These are phyloP conservation scores for Ogataea henricii DNA, from an alignment of 805 yeast species.

Conservation along the genomic window DNA sequence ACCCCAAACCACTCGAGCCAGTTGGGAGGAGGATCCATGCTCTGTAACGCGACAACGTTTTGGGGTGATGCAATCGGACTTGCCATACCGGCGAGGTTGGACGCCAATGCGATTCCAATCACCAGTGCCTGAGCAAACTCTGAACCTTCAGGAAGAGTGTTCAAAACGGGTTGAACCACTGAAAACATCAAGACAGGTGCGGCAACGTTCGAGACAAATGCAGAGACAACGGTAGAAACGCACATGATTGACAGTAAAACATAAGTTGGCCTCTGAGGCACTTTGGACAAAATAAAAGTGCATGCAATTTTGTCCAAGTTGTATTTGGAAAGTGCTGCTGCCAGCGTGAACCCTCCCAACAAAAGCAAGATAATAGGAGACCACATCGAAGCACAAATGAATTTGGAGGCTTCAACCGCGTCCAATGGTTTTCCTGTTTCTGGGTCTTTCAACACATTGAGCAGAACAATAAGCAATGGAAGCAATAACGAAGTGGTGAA, in stretches of 20 bases:
- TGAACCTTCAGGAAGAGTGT: conserved; percentile 79
- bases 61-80: conserved; percentile 98
- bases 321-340: conserved; percentile 91
- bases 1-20: conserved; percentile 96
- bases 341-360: conserved; percentile 91
- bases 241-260: conserved; percentile 80
- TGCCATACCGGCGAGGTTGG: conserved; percentile 95
- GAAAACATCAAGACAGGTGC: conserved; percentile 94
- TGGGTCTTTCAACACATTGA: conserved; percentile 67
- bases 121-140: conserved; percentile 81
- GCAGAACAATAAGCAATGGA: conserved; percentile 76
- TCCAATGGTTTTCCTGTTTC: conserved; percentile 50
- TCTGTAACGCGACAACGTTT: conserved; percentile 84
- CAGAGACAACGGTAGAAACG: conserved; percentile 81
- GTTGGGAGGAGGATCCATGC: conserved; percentile 78
- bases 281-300: conserved; percentile 74
- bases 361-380: conserved; percentile 87
- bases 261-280: conserved; percentile 82
- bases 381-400: conserved; percentile 90
- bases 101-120: conserved; percentile 89
- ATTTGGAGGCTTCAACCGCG: conserved; percentile 73
- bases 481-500: conserved; percentile 85
- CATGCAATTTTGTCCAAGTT: conserved; percentile 85
- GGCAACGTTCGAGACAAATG: conserved; percentile 97
- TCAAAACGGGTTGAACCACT: conserved; percentile 83